Evolutionary conservation across 2,329 filamentous ascomycete species (phyloP).

Genomic region (Sphaerulina musiva): DNA sequence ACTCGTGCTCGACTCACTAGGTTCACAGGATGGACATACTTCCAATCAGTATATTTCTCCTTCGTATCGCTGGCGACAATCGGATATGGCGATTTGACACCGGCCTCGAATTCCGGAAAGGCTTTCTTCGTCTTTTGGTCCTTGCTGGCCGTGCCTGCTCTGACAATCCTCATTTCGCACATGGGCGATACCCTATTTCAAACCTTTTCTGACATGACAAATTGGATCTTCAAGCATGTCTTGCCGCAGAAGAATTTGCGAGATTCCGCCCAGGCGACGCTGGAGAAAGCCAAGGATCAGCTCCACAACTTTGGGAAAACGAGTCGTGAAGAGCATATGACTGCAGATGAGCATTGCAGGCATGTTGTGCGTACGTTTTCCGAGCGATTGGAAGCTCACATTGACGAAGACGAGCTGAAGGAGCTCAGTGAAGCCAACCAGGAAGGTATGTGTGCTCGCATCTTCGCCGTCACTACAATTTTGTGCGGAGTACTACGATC

Average conservation of each 20-base stretch:
- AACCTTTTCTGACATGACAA: slow-evolving; percentile 48
- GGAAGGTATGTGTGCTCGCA: background rate
- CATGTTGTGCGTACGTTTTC: slow-evolving; percentile 22
- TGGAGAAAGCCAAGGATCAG: background rate
- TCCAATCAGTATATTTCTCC: slow-evolving; percentile 48
- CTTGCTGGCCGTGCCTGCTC: slow-evolving; percentile 48
- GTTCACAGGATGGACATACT: slow-evolving; percentile 43
- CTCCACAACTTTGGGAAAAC: slow-evolving; percentile 6
- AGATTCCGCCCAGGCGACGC: background rate
- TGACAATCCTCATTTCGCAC: slow-evolving; percentile 50
- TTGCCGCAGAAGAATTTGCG: background rate
- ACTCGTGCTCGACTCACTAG: background rate
- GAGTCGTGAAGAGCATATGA: slow-evolving; percentile 12
- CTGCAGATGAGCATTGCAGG: slow-evolving; percentile 17
- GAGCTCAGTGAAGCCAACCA: slow-evolving; percentile 25
- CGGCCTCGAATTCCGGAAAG: slow-evolving; percentile 45
- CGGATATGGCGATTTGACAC: slow-evolving; percentile 48
- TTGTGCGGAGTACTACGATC: too few species aligned
- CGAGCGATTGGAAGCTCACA: slow-evolving; percentile 28
- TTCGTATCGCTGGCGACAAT: slow-evolving; percentile 50
- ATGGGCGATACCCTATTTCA: slow-evolving; percentile 53
- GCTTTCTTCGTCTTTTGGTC: slow-evolving; percentile 54
- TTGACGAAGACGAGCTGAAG: slow-evolving; percentile 39
- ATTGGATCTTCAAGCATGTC: slow-evolving; percentile 38
- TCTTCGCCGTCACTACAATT: too few species aligned